phyloP scores from a whole-genome alignment of 441 rosid genomes.

The Pelargonium citronellum region DNA sequence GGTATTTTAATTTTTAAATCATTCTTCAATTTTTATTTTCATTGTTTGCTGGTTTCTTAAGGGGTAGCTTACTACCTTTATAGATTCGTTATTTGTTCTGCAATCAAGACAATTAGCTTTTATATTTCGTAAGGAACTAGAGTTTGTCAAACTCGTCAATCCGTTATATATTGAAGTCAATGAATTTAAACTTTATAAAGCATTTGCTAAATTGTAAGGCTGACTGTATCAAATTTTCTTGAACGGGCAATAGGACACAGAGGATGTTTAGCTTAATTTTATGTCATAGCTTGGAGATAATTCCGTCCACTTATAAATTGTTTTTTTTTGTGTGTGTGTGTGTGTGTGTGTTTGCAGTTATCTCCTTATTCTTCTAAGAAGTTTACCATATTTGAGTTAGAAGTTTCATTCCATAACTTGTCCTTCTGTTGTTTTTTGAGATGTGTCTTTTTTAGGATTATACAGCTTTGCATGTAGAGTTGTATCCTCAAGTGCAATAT shows the following conservation, averaged over 20 bases:
- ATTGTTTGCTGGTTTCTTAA: conserved; percentile 9
- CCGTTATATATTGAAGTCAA: neutral
- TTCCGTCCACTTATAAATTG: neutral
- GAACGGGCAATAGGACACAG: neutral
- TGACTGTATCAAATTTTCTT: conserved; percentile 3
- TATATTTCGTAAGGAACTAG: neutral
- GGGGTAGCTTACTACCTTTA: neutral
- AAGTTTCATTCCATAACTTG: neutral
- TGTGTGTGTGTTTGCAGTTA: too few species aligned
- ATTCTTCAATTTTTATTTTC: conserved; percentile 1
- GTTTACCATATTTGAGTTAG: neutral
- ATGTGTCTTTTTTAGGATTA: neutral
- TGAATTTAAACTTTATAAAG: conserved; percentile 6
- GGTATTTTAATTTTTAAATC: conserved; percentile 1
- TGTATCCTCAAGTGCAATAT: neutral
- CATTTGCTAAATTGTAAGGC: neutral
- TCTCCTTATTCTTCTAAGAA: too few species aligned
- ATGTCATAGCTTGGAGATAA: neutral
- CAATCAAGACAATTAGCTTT: neutral
- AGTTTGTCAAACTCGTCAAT: neutral
- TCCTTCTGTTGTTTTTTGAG: neutral
- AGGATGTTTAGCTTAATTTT: neutral
- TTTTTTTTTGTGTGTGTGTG: neutral
- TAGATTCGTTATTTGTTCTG: neutral
- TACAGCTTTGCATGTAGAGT: neutral